Conservation (phyloP, 176 grass and related monocot genomes). For the Secale cereale region DNA sequence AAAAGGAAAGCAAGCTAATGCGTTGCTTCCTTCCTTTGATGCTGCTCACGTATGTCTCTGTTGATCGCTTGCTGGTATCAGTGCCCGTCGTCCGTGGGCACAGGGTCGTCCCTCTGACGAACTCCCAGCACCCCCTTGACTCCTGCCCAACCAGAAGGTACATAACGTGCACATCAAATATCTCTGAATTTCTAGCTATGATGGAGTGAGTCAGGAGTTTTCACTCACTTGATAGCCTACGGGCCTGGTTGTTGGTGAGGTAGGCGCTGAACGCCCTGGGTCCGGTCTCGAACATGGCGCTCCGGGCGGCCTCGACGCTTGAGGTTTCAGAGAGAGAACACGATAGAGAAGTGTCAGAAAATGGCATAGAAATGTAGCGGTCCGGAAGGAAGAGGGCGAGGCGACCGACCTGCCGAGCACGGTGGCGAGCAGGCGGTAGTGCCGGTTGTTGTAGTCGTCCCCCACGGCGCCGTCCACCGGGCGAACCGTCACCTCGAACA, state of each 20-base stretch:
- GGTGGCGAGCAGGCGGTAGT: conserved; percentile 25
- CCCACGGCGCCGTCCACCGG: background rate
- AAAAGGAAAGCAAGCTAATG: background rate
- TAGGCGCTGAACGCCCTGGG: conserved; percentile 26
- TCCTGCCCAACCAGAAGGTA: background rate
- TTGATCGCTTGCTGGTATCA: background rate
- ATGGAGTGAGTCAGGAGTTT: background rate
- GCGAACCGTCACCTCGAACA: conserved; percentile 36
- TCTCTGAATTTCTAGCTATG: background rate
- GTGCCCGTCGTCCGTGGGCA: background rate
- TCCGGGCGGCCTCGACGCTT: conserved; percentile 36
- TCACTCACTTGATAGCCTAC: conserved; percentile 32
- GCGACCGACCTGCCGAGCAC: conserved; percentile 39
- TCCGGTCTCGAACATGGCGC: conserved; percentile 27
- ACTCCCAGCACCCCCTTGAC: conserved; percentile 35
- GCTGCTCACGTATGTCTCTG: background rate
- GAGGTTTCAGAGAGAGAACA: background rate
- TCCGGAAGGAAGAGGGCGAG: background rate
- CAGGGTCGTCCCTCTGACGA: conserved; percentile 23
- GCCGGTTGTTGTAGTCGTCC: conserved; percentile 35
- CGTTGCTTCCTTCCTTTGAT: background rate
- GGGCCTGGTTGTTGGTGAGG: conserved; percentile 51
- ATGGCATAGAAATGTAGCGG: background rate
- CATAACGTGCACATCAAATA: background rate
- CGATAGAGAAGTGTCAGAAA: background rate